Conservation (phyloP, 768 basidiomycete species). For the Termitomyces sp. region DNA sequence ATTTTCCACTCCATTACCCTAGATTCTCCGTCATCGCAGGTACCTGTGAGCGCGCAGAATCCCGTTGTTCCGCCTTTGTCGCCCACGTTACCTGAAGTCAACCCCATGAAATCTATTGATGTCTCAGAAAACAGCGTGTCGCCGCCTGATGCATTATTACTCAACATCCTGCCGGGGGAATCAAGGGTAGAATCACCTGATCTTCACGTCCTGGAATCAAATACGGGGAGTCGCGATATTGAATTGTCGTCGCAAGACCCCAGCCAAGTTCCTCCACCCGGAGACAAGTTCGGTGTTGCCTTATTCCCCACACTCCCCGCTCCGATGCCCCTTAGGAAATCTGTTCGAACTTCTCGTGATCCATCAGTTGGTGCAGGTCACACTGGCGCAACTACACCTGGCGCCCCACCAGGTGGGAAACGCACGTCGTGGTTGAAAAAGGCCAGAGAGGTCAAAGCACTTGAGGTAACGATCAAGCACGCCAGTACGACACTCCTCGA, state of each 20-base stretch:
- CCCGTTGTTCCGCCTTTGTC: background rate
- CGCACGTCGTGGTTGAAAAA: constrained; percentile 81
- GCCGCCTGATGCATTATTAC: constrained; percentile 5
- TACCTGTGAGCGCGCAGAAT: constrained; percentile 1
- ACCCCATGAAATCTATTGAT: background rate
- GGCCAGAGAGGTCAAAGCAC: constrained; percentile 68
- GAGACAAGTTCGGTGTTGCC: constrained; percentile 37
- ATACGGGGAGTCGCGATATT: constrained; percentile 14
- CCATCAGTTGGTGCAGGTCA: constrained; percentile 27
- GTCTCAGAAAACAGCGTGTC: background rate
- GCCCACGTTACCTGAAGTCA: background rate
- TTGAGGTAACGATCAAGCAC: constrained; percentile 50
- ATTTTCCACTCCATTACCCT: constrained; percentile 36
- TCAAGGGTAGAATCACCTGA: constrained; percentile 4
- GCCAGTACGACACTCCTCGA: constrained; percentile 14
- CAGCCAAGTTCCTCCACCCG: constrained; percentile 17
- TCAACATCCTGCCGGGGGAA: constrained; percentile 3
- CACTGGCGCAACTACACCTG: constrained; percentile 36
- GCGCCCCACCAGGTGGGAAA: constrained; percentile 47
- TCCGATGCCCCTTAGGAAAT: constrained; percentile 68
- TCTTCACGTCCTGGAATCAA: constrained; percentile 1
- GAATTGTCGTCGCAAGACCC: constrained; percentile 33
- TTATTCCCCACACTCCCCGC: constrained; percentile 66
- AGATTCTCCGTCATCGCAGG: constrained; percentile 26
- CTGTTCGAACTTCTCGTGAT: constrained; percentile 50